Base-by-base conservation (phyloP, 371 early-diverging fungal genomes). In the Umbelopsis sp. region DNA sequence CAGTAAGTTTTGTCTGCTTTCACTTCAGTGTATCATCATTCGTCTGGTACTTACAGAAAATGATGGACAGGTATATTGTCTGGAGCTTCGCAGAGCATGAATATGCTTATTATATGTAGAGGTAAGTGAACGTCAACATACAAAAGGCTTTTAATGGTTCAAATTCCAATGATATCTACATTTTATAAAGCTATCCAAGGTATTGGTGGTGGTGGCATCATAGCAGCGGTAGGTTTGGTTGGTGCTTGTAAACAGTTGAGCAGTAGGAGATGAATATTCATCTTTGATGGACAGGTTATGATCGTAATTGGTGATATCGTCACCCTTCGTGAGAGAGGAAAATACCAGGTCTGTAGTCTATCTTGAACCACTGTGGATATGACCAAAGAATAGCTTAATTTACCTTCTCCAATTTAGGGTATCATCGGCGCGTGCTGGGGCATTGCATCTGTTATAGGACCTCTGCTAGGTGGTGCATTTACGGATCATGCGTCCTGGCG, bases 221-320 rank as follows among this genome's bases (percentile, higher is more conserved):
- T 85, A 29, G 76, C 85, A 4, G 70, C 88, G 29, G 57, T 57
- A 35, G 35, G 57, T 7, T 12, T 12, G 7, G 7, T 7, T 41
- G 12, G 7, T 41, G 12, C 2, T 2, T 5, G 41, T 7, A 4
- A 41, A 41, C 41, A 41, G 7, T 4, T 41, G 12, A 41, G 4
- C 38, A 38, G 38, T 10, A 12, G 12, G 1, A 12, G 41, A 41
- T 12, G 41, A 41, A 41, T 10, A 41, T 41, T 41, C 7, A 12
- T 32, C 5, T 16, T 12, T n/a, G 4, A 35, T 57, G 18, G 18
- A 7, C n/a, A 57, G 57, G 75, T 78, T 35, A 77, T 86, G 67
- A 84, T 89, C 70, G 87, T 88, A 38, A 83, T 91, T 67, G 73
- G 86, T 7, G 92, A 92, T 46, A 70, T 91, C 63, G 86, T 87